Evolutionary conservation across 352 stramenopile species (phyloP).

Genomic region (Globisporangium mamillatum): DNA sequence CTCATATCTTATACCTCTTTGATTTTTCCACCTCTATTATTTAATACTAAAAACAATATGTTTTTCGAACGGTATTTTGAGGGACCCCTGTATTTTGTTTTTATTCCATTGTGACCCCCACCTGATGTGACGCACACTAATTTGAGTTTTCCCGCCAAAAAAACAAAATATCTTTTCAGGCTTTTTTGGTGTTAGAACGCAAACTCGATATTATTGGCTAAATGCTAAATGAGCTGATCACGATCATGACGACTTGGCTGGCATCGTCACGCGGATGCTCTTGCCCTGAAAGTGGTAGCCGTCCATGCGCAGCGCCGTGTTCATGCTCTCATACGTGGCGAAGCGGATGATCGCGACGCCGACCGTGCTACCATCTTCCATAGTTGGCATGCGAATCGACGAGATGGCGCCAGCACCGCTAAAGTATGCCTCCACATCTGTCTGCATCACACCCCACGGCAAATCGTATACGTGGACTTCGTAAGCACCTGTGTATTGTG

Average conservation of each 20-base stretch:
- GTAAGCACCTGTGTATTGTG: conserved; percentile 17
- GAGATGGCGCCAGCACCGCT: conserved; percentile 43
- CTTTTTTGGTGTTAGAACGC: not conserved
- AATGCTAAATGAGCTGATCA: not conserved
- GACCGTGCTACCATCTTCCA: conserved; percentile 67
- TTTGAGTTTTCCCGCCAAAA: not conserved
- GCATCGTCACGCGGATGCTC: conserved; percentile 50
- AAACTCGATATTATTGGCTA: not conserved
- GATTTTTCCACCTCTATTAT: no score
- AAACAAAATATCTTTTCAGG: not conserved
- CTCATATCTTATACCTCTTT: no score
- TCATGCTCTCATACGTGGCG: conserved; percentile 42
- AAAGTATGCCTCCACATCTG: conserved; percentile 65
- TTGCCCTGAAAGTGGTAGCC: conserved; percentile 70
- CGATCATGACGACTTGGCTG: conserved; percentile 6
- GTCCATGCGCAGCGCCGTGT: conserved; percentile 57
- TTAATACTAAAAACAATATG: no score
- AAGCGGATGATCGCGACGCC: conserved; percentile 66
- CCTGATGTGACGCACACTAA: not conserved
- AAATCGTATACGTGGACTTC: conserved; percentile 71
- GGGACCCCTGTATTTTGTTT: not conserved
- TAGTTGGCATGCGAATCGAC: conserved; percentile 67
- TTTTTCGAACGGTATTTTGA: no score
- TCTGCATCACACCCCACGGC: conserved; percentile 47
- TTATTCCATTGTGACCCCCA: not conserved